phyloP scores from a whole-genome alignment of 192 early-diverging fungal genomes.

The Paraglomus brasilianum region DNA sequence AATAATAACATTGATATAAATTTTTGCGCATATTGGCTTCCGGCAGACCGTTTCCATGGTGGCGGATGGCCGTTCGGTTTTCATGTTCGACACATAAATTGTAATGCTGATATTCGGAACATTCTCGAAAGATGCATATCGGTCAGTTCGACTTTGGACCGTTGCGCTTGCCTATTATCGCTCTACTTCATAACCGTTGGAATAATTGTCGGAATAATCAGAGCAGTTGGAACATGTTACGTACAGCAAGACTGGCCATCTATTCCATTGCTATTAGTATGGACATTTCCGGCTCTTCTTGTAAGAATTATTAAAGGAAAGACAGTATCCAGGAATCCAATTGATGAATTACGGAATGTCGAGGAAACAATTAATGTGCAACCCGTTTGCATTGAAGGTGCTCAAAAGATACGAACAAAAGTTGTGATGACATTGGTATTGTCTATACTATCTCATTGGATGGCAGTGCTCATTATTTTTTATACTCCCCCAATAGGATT shows the following conservation, averaged over 20 bases:
- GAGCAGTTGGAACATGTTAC: background rate
- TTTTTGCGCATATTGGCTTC: constrained; percentile 7
- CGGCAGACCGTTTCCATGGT: background rate
- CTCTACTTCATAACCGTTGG: constrained; percentile 8
- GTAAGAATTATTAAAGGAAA: background rate
- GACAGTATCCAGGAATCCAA: background rate
- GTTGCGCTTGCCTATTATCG: background rate
- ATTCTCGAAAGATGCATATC: background rate
- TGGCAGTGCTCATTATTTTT: background rate
- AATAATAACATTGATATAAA: no score
- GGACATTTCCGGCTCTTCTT: background rate
- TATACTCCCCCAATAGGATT: constrained; percentile 6
- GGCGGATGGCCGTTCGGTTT: background rate
- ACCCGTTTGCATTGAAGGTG: background rate
- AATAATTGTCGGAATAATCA: background rate
- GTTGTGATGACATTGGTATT: background rate
- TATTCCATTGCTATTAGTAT: constrained; percentile 2
- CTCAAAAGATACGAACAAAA: background rate
- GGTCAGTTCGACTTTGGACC: background rate
- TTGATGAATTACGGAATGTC: background rate
- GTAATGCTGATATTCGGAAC: no score
- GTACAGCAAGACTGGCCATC: constrained; percentile 2
- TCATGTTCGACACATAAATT: background rate
- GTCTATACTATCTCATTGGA: no score
- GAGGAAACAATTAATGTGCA: background rate